Conservation (phyloP, 345 rosid genomes). For the Lenwebbia sp. region DNA sequence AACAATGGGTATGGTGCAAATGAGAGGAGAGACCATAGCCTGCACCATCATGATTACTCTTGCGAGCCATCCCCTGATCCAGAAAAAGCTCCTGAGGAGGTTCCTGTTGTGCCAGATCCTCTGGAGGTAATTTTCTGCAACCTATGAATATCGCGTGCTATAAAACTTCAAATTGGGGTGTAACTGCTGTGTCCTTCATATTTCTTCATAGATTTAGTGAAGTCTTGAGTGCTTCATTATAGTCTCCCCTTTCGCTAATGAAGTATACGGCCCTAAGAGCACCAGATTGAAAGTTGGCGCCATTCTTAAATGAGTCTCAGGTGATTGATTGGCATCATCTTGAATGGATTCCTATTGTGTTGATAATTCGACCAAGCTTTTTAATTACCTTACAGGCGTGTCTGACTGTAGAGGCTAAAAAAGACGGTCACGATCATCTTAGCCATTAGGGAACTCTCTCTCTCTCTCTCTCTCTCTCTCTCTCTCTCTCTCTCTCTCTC, state of each 20-base stretch:
- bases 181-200: neutral
- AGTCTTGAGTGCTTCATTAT: neutral
- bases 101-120: conserved; percentile 63
- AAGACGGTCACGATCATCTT: neutral
- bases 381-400: neutral
- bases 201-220: neutral
- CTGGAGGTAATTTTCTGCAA: conserved; percentile 48
- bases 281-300: neutral
- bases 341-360: neutral
- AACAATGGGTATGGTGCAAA: conserved; percentile 46
- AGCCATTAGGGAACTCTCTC: neutral
- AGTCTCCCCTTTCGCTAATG: neutral
- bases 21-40: conserved; percentile 43
- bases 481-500: neutral
- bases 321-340: neutral
- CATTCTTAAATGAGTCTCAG: neutral
- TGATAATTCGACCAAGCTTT: neutral
- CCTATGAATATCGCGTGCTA: neutral
- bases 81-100: conserved; percentile 25
- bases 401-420: neutral
- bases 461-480: no score
- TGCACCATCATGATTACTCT: conserved; percentile 25
- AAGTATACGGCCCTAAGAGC: neutral
- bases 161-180: neutral
- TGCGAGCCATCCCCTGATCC: conserved; percentile 21